A percentile compares a stretch with the other conserved stretches of the same genome.
phyloP scores from a whole-genome alignment of 345 rosid species.

The Linum usitatissimum region DNA sequence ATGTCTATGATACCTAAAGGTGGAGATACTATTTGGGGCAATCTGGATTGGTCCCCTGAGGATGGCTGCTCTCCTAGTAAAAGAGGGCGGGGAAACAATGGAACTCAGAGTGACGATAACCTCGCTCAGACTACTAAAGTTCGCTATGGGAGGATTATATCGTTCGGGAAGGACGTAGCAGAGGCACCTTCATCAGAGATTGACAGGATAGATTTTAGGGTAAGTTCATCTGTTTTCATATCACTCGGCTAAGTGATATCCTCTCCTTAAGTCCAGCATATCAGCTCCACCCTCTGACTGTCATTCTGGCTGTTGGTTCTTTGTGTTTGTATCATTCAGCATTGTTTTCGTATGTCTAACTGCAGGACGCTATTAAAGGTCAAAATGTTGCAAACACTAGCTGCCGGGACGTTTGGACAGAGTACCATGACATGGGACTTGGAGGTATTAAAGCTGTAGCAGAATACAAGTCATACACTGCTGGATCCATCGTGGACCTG shows the following conservation, averaged over 20 bases:
- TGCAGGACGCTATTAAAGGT: constrained; percentile 41
- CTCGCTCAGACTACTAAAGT: constrained; percentile 9
- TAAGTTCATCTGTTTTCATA: constrained; percentile 18
- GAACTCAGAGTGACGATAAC: constrained; percentile 10
- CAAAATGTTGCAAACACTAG: constrained; percentile 22
- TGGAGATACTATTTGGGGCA: constrained; percentile 65
- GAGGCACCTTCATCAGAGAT: constrained; percentile 36
- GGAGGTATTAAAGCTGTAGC: constrained; percentile 38
- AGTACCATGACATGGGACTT: constrained; percentile 47
- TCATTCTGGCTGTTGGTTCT: no score
- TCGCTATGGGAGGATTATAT: constrained; percentile 54
- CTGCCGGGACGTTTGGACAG: constrained; percentile 51
- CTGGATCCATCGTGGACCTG: constrained; percentile 43
- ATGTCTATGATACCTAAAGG: constrained; percentile 73
- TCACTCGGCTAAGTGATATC: background rate
- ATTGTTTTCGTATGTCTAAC: constrained; percentile 7
- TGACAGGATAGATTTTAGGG: constrained; percentile 46
- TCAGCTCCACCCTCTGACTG: no score
- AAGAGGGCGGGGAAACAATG: constrained; percentile 24
- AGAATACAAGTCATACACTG: constrained; percentile 45
- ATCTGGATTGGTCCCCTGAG: constrained; percentile 62
- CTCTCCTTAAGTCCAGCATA: background rate
- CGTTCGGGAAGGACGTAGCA: constrained; percentile 51
- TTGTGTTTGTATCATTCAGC: background rate
- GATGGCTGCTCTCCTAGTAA: constrained; percentile 22